A percentile compares a stretch with the other conserved stretches of the same genome.
Evolutionary conservation across 306 rosid genomes (phyloP).

Genomic region (Casuarina glauca): DNA sequence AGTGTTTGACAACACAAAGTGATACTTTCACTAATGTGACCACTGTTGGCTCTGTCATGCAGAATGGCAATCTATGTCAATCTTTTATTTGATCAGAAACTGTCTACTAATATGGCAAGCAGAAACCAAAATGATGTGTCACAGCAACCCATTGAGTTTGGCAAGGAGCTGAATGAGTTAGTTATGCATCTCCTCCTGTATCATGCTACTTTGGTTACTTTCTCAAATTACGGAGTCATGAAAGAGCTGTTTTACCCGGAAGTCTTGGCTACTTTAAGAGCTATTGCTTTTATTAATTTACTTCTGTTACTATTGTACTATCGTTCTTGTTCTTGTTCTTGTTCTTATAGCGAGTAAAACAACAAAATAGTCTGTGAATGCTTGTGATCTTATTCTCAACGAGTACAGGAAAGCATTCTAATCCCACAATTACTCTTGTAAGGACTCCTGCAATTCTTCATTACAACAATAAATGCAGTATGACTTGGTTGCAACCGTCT

Average conservation of each 20-base stretch:
- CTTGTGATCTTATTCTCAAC: background rate
- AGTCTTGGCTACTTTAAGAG: background rate
- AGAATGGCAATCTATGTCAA: background rate
- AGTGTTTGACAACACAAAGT: background rate
- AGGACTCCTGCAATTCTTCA: background rate
- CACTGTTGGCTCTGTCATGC: background rate
- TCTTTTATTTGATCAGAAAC: background rate
- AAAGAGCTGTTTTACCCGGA: background rate
- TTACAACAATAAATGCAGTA: background rate
- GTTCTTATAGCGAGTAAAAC: background rate
- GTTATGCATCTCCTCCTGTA: background rate
- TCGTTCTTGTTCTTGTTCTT: too few species aligned
- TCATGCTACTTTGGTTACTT: background rate
- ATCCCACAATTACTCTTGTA: background rate
- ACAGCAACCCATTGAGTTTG: background rate
- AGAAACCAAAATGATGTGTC: background rate
- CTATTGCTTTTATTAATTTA: background rate
- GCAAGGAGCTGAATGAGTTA: background rate
- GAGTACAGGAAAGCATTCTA: background rate
- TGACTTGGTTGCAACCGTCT: background rate
- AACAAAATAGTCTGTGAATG: background rate
- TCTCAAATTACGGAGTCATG: background rate
- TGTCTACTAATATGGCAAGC: background rate
- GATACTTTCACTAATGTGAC: background rate
- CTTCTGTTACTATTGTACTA: too few species aligned